Evolutionary conservation across 164 flowering plant genomes (phyloP), one percentile per base, ranked within the genome.

Genomic region (Malania oleifera): DNA sequence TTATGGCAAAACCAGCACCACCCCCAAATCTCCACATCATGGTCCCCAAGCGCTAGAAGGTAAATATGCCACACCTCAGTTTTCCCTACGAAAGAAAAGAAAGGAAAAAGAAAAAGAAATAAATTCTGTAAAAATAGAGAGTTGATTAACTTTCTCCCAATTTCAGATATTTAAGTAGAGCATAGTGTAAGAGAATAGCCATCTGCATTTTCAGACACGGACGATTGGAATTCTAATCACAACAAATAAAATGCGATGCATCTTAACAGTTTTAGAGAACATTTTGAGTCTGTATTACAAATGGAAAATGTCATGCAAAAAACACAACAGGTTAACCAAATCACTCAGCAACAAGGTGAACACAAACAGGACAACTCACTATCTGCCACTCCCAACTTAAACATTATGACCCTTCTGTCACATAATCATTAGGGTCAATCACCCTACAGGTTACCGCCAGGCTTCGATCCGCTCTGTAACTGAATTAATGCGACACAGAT

Each of bases 401-500:
- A 53, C 60, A 4, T 31, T 31, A 31, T 51, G 25, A 26, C 19
- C 38, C 54, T 26, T 12, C 20, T 23, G 47, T 25, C 29, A 27
- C 19, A 1, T 24, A 29, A 26, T 56, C 57, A 48, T 46, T 23
- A 26, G 34, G 15, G 20, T n/a, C 15, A 29, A 40, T 20, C 9
- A 3, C 17, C 0, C 8, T 35, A 7, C 29, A 34, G 7, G 18
- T 40, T 40, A 86, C 18, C 88, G 64, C 88, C 90, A 87, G 17
- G 95, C 95, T 81, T 84, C 88, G n/a, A 79, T 82, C 43, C 82
- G 74, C 62, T 79, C 90, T 4, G 50, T 59, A 62, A 77, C 72
- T 23, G 84, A 77, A 56, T 77, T 76, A 40, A 79, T 69, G 45
- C 77, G 70, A 71, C 82, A 79, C 34, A 82, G 60, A 55, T 79